Evolutionary conservation across 2,329 filamentous ascomycete species (phyloP), one percentile per base, ranked within the genome.

Genomic region (Aspergillus floridensis): DNA sequence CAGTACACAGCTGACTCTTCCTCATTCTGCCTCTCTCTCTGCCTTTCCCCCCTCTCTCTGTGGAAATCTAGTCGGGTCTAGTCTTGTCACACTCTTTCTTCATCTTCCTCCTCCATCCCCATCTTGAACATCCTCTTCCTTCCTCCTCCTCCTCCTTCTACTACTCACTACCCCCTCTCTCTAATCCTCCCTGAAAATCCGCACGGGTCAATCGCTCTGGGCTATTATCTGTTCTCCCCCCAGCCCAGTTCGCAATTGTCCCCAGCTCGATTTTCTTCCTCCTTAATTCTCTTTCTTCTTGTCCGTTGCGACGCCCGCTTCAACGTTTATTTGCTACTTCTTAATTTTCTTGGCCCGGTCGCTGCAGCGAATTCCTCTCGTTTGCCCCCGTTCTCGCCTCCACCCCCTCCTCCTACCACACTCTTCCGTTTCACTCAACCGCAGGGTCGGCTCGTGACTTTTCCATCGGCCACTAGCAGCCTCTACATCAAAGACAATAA

Each of bases 1-100:
- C 44, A 16, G 46, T 61, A 19, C 51, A 63, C 53, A 55, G 59
- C 58, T 58, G 61, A 57, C 58, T 58, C 52, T 57, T 53, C 57
- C 57, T 50, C 49, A 46, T 41, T 26, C 60, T 47, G 38, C 32
- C 53, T 51, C 41, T 44, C 41, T 21, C 29, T 29, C 54, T 58
- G 22, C 44, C 52, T 47, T 8, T 47, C 57, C 21, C 44, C 19
- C 48, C 11, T 6, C 38, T 47, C 22, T 38, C 26, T 22, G 16
- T 44, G 38, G 16, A 19, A 44, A 44, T 26, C 29, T 56, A 29
- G 55, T n/a, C 48, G 35, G 54, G 24, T 49, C 26, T 49, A 44
- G 35, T 49, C 47, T 29, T 35, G n/a, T 44, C 24, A 46, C 11
- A 59, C 49, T 26, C 49, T 38, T 57, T 52, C 59, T 59, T 55